Evolutionary conservation across 2,329 filamentous ascomycete species (phyloP), one percentile per base, ranked within the genome.

Genomic region (Diaporthe humulicola): DNA sequence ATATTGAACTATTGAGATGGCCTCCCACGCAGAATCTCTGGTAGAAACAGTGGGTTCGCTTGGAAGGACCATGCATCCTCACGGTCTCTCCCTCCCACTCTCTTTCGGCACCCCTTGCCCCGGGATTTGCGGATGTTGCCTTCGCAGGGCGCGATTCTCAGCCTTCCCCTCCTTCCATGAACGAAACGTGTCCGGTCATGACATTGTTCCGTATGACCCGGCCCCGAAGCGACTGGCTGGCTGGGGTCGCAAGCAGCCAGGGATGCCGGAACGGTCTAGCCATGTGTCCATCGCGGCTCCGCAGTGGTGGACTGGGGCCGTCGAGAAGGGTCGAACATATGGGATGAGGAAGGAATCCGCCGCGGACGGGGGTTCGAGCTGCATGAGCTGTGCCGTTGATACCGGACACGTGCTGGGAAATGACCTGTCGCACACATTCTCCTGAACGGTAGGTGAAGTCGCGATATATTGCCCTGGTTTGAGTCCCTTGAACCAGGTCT

Each of bases 381-480:
- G 64, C 48, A 36, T 40, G 15, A 7, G n/a, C 4, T 69, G 48
- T 69, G 64, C 64, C 48, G 64, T 69, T 52, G n/a, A 69, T 50
- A 17, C 64, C 48, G 48, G 64, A 69, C 64, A 54, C 64, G 64
- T 69, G 64, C 48, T 69, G 33, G n/a, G 38, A 69, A 54, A 25
- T 69, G 64, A 69, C 40, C 8, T 69, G 48, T 69, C 64, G 64
- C 48, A 36, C 64, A 28, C 64, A 40, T 28, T 54, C 33, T 33
- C 64, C 64, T 54, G 33, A 50, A 19, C 48, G 25, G n/a, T 12
- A 38, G n/a, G 48, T 6, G 48, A 52, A n/a, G 22, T 69, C 64
- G 64, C 64, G 48, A 69, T 69, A 28, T 69, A 9, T 54, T 69
- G 64, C 64, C 64, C 7, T 38, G 22, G 14, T 12, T 69, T 50